Evolutionary conservation across 2,329 filamentous ascomycete genomes (phyloP).

Genomic region (Dothidotthia symphoricarpi): DNA sequence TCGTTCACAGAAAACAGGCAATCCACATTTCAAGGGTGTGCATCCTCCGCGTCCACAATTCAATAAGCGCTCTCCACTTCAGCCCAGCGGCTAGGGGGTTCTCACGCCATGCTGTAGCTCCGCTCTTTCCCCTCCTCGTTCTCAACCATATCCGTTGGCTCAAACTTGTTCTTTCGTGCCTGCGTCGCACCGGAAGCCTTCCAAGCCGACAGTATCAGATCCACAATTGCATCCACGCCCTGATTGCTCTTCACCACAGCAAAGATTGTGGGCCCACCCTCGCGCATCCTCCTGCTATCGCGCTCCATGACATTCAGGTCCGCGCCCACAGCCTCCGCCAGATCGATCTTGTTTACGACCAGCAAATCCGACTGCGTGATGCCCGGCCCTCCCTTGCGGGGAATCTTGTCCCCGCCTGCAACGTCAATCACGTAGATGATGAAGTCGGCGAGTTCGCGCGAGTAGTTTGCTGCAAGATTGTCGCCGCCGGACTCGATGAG

Average conservation of each 20-base stretch:
- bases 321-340: constrained; percentile 86
- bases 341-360: constrained; percentile 95
- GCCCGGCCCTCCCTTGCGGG: constrained; percentile 89
- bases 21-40: too few species aligned
- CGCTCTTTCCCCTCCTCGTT: constrained; percentile 12
- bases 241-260: constrained; percentile 94
- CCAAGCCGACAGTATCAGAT: constrained; percentile 88
- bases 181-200: constrained; percentile 73
- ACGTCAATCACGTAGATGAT: constrained; percentile 99
- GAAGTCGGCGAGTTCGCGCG: constrained; percentile 88
- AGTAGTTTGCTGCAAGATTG: constrained; percentile 96
- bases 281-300: constrained; percentile 88
- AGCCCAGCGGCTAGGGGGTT: too few species aligned
- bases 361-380: constrained; percentile 95
- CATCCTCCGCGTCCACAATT: too few species aligned
- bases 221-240: constrained; percentile 81
- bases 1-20: too few species aligned
- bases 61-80: too few species aligned
- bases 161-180: constrained; percentile 36
- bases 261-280: constrained; percentile 93
- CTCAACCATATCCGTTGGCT: constrained; percentile 36
- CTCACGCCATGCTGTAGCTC: too few species aligned
- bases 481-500: constrained; percentile 96
- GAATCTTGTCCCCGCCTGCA: constrained; percentile 92
- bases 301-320: constrained; percentile 92